phyloP scores from a whole-genome alignment of 805 yeast genomes.

The Suhomyces vadensis region DNA sequence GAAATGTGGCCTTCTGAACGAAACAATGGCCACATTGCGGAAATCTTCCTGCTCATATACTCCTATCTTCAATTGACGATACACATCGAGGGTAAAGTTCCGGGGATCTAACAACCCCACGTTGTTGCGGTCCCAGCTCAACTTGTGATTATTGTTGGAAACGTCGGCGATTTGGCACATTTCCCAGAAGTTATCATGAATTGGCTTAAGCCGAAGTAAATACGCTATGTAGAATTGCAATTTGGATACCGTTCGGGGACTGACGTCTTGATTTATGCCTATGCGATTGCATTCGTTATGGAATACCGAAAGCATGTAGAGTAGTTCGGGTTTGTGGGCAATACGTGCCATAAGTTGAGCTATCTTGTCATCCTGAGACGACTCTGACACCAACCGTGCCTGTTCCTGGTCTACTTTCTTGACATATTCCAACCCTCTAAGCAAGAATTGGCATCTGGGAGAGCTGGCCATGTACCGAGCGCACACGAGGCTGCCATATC shows the following conservation, averaged over 20 bases:
- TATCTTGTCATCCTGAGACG: conserved; percentile 24
- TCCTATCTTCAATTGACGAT: conserved; percentile 30
- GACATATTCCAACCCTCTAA: conserved; percentile 27
- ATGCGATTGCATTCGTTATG: conserved; percentile 31
- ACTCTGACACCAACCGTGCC: conserved; percentile 17
- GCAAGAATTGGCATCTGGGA: conserved; percentile 9
- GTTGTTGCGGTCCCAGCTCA: conserved; percentile 23
- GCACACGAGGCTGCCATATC: neutral
- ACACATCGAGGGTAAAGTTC: conserved; percentile 29
- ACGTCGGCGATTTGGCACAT: conserved; percentile 30
- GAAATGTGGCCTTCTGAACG: conserved; percentile 15
- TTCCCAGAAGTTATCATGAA: conserved; percentile 42
- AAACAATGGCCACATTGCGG: conserved; percentile 20
- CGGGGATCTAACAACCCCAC: conserved; percentile 43
- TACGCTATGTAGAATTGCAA: conserved; percentile 23
- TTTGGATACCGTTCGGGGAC: conserved; percentile 9
- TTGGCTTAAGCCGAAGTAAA: conserved; percentile 23
- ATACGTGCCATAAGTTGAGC: conserved; percentile 25
- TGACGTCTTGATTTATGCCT: conserved; percentile 24
- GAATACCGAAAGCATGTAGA: conserved; percentile 31
- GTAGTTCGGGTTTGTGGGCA: conserved; percentile 28
- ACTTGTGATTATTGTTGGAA: conserved; percentile 30
- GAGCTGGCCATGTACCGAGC: neutral
- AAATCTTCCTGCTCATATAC: conserved; percentile 24
- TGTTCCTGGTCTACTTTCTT: conserved; percentile 30